A percentile compares a stretch with the other conserved stretches of the same genome.
phyloP scores from a whole-genome alignment of 352 stramenopile genomes.

The Albugo laibachii region DNA sequence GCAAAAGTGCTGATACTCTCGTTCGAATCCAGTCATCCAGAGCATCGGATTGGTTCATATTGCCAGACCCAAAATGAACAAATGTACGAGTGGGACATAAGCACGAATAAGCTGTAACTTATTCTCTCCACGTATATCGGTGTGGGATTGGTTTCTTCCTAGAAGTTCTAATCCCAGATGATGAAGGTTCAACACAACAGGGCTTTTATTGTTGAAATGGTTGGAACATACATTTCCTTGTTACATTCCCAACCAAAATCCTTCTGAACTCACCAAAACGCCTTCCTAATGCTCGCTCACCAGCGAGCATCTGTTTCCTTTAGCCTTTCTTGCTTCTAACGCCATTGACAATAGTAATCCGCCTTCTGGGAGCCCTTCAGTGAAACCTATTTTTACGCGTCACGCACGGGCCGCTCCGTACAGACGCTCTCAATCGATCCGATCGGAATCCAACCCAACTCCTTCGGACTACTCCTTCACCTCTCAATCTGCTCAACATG shows the following conservation, averaged over 20 bases:
- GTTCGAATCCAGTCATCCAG: slow-evolving; percentile 36
- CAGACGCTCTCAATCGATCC: no score
- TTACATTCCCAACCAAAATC: slow-evolving; percentile 59
- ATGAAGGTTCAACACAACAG: slow-evolving; percentile 56
- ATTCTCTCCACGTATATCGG: slow-evolving; percentile 10
- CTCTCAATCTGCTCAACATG: no score
- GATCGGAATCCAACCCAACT: no score
- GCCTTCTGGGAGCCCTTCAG: no score
- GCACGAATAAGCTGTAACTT: not conserved
- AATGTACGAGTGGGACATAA: not conserved
- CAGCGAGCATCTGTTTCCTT: no score
- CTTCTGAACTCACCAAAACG: slow-evolving; percentile 27
- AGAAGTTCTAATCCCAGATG: slow-evolving; percentile 74
- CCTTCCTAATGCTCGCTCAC: slow-evolving; percentile 3
- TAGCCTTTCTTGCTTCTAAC: no score
- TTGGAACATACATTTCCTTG: slow-evolving; percentile 59
- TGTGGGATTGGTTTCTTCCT: slow-evolving; percentile 62
- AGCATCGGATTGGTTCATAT: no score
- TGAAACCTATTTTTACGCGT: no score
- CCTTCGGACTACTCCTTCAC: no score
- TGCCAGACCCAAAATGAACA: not conserved
- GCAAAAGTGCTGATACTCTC: slow-evolving; percentile 30
- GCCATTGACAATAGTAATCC: no score
- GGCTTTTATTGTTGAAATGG: slow-evolving; percentile 31
- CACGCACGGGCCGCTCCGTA: no score